Conservation (phyloP, 108 stramenopile genomes). For the Fragilariopsis cylindrus region DNA sequence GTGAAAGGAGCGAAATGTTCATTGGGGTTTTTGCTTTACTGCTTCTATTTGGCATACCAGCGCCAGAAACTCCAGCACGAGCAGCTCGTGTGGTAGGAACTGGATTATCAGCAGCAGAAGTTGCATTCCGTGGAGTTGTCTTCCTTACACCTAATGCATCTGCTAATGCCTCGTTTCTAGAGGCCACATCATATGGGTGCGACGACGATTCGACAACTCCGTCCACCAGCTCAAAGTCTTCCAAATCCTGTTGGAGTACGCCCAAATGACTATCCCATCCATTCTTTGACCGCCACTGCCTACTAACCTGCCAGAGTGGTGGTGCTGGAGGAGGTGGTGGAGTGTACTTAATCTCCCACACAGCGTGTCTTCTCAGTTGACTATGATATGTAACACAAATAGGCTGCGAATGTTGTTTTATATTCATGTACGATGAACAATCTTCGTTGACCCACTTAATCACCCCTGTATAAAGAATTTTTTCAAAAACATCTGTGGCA, state of each 20-base stretch:
- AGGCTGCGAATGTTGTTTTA: constrained; percentile 12
- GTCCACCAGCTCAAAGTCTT: constrained; percentile 28
- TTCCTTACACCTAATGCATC: constrained; percentile 48
- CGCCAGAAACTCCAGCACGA: neutral
- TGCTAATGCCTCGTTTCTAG: constrained; percentile 45
- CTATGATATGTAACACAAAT: constrained; percentile 56
- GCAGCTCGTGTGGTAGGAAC: neutral
- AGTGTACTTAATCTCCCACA: constrained; percentile 49
- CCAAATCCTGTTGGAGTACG: constrained; percentile 30
- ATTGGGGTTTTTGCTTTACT: constrained; percentile 6
- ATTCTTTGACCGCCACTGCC: constrained; percentile 33
- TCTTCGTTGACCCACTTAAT: constrained; percentile 39
- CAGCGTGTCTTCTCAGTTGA: constrained; percentile 44
- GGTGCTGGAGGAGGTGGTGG: constrained; percentile 40
- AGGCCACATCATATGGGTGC: constrained; percentile 8
- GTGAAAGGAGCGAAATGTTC: constrained; percentile 33
- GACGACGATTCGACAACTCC: neutral
- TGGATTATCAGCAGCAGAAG: neutral
- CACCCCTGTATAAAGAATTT: constrained; percentile 54
- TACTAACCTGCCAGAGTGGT: constrained; percentile 39
- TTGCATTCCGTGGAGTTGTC: constrained; percentile 33
- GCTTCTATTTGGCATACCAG: neutral
- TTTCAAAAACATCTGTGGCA: constrained; percentile 61
- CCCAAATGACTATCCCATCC: constrained; percentile 30
- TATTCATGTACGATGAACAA: too few relatives aligned